Evolutionary conservation across 768 basidiomycete species (phyloP), one percentile per base, ranked within the genome.

Genomic region (Steccherinum ochraceum): DNA sequence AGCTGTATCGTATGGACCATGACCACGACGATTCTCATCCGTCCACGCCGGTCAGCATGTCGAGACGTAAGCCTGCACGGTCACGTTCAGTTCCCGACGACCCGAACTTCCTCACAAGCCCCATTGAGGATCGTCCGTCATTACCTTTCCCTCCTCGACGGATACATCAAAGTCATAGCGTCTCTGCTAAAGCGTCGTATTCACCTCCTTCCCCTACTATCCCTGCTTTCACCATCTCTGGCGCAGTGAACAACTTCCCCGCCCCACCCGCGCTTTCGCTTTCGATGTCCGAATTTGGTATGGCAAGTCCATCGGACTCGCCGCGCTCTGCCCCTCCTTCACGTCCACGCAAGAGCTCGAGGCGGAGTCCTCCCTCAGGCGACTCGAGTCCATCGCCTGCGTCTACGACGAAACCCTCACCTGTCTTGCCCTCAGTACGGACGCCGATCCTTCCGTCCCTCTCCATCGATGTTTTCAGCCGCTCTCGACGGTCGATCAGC

Each of bases 151-250:
- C 47, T 19, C 49, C n/a, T 18, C 7, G 55, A 41, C 52, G 40
- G 3, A 20, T 30, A 26, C 53, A 53, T 30, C 52, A 41, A 41
- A 52, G 53, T n/a, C n/a, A n/a, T n/a, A n/a, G n/a, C n/a, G n/a
- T n/a, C n/a, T n/a, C n/a, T n/a, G n/a, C n/a, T n/a, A n/a, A 5
- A 21, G 43, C 39, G 13, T 5, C 24, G 10, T 5, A 18, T 27
- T 11, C 24, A 21, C 56, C 52, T n/a, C 52, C 63, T 41, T 75
- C 77, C 1, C 78, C 75, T 16, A 69, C 66, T 39, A 77, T 78
- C 7, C 79, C 81, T 4, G 63, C 71, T 16, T 81, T 82, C 52
- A 77, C 75, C 5, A 77, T 72, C 0, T 61, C 64, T 1, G 71
- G 68, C 7, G 64, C 68, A 21, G 73, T 78, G 53, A 80, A 78